Evolutionary conservation across 2,329 filamentous ascomycete genomes (phyloP).

Genomic region (Blumeria hordei): DNA sequence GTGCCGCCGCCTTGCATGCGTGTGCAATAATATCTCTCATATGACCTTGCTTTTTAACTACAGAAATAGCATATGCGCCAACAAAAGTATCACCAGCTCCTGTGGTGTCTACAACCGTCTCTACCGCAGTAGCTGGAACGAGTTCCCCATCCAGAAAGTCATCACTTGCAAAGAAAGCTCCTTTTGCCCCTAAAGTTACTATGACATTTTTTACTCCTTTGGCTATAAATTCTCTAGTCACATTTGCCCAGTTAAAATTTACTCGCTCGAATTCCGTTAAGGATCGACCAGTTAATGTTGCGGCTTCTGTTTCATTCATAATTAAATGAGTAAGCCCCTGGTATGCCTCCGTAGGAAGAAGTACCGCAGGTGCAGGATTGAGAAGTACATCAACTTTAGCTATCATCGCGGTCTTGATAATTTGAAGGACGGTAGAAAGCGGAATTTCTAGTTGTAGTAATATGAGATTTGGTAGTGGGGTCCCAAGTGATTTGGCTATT

Average conservation of each 20-base stretch:
- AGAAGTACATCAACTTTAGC: conserved; percentile 40
- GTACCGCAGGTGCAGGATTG: conserved; percentile 61
- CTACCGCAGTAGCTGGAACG: conserved; percentile 41
- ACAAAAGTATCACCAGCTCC: conserved; percentile 90
- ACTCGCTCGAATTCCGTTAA: conserved; percentile 21
- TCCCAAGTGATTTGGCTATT: conserved; percentile 15
- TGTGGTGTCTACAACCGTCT: conserved; percentile 67
- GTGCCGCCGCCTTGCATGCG: conserved; percentile 36
- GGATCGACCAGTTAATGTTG: conserved; percentile 34
- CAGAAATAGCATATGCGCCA: conserved; percentile 57
- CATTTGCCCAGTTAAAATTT: conserved; percentile 18
- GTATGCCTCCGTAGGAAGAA: conserved; percentile 42
- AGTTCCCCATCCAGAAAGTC: neutral
- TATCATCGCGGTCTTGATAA: conserved; percentile 26
- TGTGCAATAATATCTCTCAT: conserved; percentile 25
- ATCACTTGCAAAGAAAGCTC: conserved; percentile 39
- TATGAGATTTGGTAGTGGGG: conserved; percentile 32
- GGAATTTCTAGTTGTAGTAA: conserved; percentile 64
- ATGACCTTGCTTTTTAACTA: conserved; percentile 20
- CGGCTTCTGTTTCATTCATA: conserved; percentile 77
- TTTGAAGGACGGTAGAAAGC: conserved; percentile 35
- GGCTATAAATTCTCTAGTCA: conserved; percentile 31
- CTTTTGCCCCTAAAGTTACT: conserved; percentile 61
- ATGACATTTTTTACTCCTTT: conserved; percentile 54
- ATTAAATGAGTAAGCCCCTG: conserved; percentile 50